Conservation (phyloP, 768 basidiomycete species). For the Trametes meyenii region DNA sequence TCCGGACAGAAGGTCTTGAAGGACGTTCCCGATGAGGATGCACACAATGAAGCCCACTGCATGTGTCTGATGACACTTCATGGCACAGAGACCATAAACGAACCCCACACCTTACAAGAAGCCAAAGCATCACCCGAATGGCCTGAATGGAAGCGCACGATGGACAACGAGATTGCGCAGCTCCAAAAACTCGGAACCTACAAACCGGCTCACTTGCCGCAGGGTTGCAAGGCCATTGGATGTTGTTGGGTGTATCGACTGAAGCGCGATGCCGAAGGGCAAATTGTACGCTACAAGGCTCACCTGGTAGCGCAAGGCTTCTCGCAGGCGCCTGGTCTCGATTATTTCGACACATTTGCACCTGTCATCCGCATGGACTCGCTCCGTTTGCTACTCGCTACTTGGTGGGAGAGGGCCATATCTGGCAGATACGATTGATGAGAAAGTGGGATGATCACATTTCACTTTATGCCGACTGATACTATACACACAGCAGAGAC, state of each 20-base stretch:
- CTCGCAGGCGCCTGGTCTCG: slow-evolving; percentile 41
- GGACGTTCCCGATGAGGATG: background rate
- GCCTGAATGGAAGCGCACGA: slow-evolving; percentile 16
- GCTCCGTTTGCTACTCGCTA: slow-evolving; percentile 30
- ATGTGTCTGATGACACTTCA: background rate
- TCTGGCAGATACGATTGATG: no score
- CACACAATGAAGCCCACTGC: background rate
- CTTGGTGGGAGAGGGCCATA: no score
- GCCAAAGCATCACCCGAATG: slow-evolving; percentile 14
- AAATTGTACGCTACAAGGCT: slow-evolving; percentile 44
- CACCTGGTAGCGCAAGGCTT: slow-evolving; percentile 47
- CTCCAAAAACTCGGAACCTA: slow-evolving; percentile 8
- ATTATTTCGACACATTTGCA: slow-evolving; percentile 35
- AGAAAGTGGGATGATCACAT: no score
- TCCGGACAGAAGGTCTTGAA: background rate
- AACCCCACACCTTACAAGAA: slow-evolving; percentile 9
- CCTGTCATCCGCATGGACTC: slow-evolving; percentile 22
- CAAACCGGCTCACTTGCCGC: slow-evolving; percentile 26
- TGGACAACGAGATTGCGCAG: slow-evolving; percentile 16
- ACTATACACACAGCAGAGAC: no score
- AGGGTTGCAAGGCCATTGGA: slow-evolving; percentile 36
- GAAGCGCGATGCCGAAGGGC: slow-evolving; percentile 42
- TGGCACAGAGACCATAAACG: background rate
- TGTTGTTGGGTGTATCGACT: slow-evolving; percentile 46
- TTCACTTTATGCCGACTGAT: no score